Percentiles rank a stretch among this genome's conserved stretches.
phyloP scores from a whole-genome alignment of 1,139 yeast genomes.

The Scheffersomyces segobiensis region DNA sequence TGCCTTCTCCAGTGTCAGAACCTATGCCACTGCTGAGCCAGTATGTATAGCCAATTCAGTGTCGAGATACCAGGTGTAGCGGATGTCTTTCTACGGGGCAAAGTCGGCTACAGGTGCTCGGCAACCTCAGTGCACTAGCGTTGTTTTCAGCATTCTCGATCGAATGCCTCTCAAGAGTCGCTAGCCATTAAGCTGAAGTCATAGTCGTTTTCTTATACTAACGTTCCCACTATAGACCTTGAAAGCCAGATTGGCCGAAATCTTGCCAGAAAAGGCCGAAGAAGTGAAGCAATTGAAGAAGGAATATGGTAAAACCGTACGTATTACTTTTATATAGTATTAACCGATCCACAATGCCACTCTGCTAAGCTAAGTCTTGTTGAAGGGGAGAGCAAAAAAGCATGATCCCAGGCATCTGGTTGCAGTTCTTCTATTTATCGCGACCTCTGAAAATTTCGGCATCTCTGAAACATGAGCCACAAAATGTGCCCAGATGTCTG shows the following conservation, averaged over 20 bases:
- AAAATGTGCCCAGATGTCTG: background rate
- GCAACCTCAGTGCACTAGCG: background rate
- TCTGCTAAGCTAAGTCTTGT: background rate
- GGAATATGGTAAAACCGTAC: slow-evolving; percentile 82
- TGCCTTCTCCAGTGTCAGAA: slow-evolving; percentile 35
- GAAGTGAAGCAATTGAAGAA: slow-evolving; percentile 87
- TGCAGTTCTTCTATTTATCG: background rate
- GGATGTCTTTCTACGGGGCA: background rate
- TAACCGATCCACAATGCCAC: background rate
- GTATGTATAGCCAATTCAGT: slow-evolving; percentile 30
- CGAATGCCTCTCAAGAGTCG: background rate
- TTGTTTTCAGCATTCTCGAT: background rate
- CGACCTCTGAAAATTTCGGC: background rate
- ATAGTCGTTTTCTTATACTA: slow-evolving; percentile 11
- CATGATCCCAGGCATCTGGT: background rate
- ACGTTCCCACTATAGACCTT: slow-evolving; percentile 44
- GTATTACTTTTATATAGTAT: slow-evolving; percentile 17
- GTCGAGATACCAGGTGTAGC: background rate
- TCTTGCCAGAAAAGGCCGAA: slow-evolving; percentile 89
- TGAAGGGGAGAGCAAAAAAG: background rate
- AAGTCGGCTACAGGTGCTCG: background rate
- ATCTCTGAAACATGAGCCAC: background rate
- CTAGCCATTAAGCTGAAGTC: background rate
- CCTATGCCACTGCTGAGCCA: slow-evolving; percentile 58
- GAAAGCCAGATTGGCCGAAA: slow-evolving; percentile 90